Conservation (phyloP, 345 rosid genomes). For the Trapa incisa region DNA sequence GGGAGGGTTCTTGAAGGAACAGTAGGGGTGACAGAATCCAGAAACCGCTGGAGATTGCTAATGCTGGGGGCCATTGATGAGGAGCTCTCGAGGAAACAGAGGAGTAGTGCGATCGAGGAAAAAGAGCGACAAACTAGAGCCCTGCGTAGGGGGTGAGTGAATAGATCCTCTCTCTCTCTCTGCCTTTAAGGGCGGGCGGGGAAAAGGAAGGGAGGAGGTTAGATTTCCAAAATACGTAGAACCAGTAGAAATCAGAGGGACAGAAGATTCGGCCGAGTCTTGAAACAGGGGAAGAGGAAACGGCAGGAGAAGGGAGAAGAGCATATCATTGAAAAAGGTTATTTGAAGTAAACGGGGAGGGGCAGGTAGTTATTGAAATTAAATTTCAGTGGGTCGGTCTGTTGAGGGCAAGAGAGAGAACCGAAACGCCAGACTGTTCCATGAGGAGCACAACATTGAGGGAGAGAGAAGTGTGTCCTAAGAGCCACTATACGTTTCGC, state of each 20-base stretch:
- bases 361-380: neutral
- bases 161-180: too few species aligned
- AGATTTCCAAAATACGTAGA: neutral
- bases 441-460: too few species aligned
- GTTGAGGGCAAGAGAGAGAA: neutral
- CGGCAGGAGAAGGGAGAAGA: neutral
- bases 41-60: slow-evolving; percentile 32
- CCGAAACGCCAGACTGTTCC: too few species aligned
- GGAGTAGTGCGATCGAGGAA: neutral
- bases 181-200: too few species aligned
- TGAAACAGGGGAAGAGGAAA: neutral
- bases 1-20: slow-evolving; percentile 33
- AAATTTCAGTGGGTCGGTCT: neutral
- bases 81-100: neutral
- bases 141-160: too few species aligned
- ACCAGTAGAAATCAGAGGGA: neutral
- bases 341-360: neutral
- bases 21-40: slow-evolving; percentile 35
- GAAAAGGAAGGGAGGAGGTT: neutral
- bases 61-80: slow-evolving; percentile 2
- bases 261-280: neutral
- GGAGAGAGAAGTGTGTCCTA: too few species aligned
- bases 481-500: too few species aligned
- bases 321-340: neutral
- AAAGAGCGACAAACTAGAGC: neutral